A percentile compares a stretch with the other conserved stretches of the same genome.
Evolutionary conservation across 345 rosid species (phyloP).

Genomic region (Jatropha curcas): DNA sequence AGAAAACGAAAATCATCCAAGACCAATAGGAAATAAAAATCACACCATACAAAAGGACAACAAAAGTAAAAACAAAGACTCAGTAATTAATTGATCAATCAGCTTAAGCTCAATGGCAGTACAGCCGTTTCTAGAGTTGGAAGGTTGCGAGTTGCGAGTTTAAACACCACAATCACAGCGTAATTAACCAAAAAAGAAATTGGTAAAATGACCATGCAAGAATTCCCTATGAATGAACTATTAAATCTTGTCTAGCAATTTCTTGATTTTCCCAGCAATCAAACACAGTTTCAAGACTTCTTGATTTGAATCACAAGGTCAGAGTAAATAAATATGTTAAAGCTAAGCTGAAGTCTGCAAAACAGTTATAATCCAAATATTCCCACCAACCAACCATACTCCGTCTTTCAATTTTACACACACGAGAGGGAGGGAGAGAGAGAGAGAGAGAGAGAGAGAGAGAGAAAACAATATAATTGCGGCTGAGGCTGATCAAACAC

Average conservation of each 20-base stretch:
- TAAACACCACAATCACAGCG: too few relatives aligned
- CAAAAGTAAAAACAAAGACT: background rate
- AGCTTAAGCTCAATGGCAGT: too few relatives aligned
- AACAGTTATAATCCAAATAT: background rate
- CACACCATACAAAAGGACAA: background rate
- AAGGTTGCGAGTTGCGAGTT: too few relatives aligned
- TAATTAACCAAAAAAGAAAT: background rate
- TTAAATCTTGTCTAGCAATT: background rate
- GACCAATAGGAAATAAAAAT: background rate
- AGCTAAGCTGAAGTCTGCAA: background rate
- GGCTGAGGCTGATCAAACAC: background rate
- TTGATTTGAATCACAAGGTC: background rate
- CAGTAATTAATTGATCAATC: background rate
- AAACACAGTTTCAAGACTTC: background rate
- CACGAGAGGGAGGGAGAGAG: too few relatives aligned
- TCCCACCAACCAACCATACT: constrained; percentile 4
- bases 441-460: too few relatives aligned
- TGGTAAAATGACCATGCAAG: background rate
- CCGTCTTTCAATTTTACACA: background rate
- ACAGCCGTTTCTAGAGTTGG: too few relatives aligned
- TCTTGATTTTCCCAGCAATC: background rate
- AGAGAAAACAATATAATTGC: too few relatives aligned
- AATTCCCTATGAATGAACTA: background rate
- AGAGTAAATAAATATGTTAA: background rate
- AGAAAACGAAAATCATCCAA: background rate